phyloP scores from a whole-genome alignment of 495 filamentous ascomycete species.

The Rostrohypoxylon terebratum region DNA sequence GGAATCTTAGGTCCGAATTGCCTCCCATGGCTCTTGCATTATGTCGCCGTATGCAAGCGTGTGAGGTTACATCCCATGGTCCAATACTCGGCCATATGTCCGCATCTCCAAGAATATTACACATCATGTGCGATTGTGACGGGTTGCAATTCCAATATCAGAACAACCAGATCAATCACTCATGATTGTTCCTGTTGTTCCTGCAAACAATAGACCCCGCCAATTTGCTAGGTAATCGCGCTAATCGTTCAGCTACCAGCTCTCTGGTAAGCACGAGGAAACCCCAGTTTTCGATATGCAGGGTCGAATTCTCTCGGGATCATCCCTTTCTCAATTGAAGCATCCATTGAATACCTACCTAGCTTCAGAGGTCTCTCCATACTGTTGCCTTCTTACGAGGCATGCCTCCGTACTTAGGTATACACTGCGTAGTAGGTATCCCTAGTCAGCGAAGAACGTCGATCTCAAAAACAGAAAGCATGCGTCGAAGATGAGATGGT shows the following conservation, averaged over 20 bases:
- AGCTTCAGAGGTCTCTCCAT: not conserved
- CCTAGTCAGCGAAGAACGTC: not conserved
- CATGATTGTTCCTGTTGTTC: conserved; percentile 7
- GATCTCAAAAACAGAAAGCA: not conserved
- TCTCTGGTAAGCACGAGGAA: conserved; percentile 12
- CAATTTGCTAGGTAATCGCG: not conserved
- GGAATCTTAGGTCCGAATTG: conserved; percentile 3
- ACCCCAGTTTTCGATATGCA: conserved; percentile 5
- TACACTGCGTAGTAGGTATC: not conserved
- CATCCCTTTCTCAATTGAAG: not conserved
- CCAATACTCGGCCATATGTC: conserved; percentile 15
- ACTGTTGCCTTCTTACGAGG: not conserved
- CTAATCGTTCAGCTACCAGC: not conserved
- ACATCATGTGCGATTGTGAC: not conserved
- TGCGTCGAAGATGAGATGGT: not conserved
- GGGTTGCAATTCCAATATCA: not conserved
- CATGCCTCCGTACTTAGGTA: not conserved
- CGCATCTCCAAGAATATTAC: conserved; percentile 18
- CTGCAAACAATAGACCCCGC: not conserved
- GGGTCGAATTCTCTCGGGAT: not conserved
- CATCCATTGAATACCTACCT: too few species aligned
- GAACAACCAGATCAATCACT: not conserved
- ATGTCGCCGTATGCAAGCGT: not conserved
- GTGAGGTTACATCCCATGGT: conserved; percentile 32
- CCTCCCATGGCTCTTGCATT: conserved; percentile 4